Percentiles rank a stretch among this genome's conserved stretches.
These are phyloP conservation scores for Golubevia sp. DNA, from an alignment of 1,284 basidiomycete species.

Conservation along the genomic window DNA sequence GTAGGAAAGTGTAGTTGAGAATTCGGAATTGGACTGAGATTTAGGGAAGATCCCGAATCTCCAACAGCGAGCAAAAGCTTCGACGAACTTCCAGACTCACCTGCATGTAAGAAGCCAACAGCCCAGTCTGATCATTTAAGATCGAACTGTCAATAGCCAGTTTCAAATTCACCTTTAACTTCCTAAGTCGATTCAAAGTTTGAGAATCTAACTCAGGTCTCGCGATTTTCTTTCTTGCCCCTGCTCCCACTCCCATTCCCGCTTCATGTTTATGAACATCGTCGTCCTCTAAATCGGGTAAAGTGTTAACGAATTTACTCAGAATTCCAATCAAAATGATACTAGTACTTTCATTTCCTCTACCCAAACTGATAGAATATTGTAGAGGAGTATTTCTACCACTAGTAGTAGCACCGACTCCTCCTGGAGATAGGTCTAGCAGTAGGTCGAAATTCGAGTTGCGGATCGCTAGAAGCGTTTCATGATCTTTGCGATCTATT, in stretches of 20 bases:
- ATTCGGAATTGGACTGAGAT: too few species aligned
- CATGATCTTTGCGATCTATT: slow-evolving; percentile 49
- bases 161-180: slow-evolving; percentile 50
- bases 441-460: slow-evolving; percentile 50
- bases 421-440: slow-evolving; percentile 26
- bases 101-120: slow-evolving; percentile 50
- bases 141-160: slow-evolving; percentile 41
- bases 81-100: slow-evolving; percentile 12
- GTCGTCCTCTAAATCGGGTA: slow-evolving; percentile 43
- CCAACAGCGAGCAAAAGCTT: background rate
- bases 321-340: slow-evolving; percentile 50
- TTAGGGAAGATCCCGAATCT: background rate
- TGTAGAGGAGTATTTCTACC: slow-evolving; percentile 31
- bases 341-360: slow-evolving; percentile 33
- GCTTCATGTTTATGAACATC: background rate
- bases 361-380: slow-evolving; percentile 46
- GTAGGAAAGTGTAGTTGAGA: too few species aligned
- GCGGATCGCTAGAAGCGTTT: slow-evolving; percentile 50
- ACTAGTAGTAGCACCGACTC: background rate
- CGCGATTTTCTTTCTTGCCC: slow-evolving; percentile 19
- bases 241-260: slow-evolving; percentile 5
- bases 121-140: slow-evolving; percentile 33
- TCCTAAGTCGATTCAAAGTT: slow-evolving; percentile 35
- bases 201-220: slow-evolving; percentile 32
- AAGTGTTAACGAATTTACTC: slow-evolving; percentile 50